Percentiles rank a stretch among this genome's conserved stretches.
phyloP scores from a whole-genome alignment of 2,329 filamentous ascomycete genomes.

The Onygenales sp. region DNA sequence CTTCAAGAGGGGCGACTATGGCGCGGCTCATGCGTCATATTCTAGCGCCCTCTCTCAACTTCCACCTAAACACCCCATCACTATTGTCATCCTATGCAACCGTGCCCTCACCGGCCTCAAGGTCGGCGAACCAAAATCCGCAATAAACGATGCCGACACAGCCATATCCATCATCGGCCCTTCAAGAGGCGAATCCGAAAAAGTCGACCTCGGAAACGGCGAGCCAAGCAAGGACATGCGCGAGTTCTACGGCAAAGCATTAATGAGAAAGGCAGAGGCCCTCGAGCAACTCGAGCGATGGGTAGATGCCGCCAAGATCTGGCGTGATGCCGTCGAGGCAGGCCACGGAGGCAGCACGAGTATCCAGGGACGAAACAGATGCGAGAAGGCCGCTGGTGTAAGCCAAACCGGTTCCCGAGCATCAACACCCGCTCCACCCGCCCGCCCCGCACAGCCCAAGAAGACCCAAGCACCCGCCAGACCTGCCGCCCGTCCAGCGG shows the following conservation, averaged over 20 bases:
- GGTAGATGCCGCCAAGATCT: conserved; percentile 69
- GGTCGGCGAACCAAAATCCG: conserved; percentile 81
- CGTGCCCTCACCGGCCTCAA: conserved; percentile 84
- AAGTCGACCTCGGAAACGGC: conserved; percentile 57
- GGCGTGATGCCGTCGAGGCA: conserved; percentile 73
- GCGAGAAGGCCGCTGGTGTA: conserved; percentile 76
- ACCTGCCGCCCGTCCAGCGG: conserved; percentile 34
- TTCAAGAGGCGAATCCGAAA: conserved; percentile 68
- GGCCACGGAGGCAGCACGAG: conserved; percentile 79
- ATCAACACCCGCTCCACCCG: conserved; percentile 25
- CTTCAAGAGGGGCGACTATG: conserved; percentile 91
- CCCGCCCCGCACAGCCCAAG: conserved; percentile 22
- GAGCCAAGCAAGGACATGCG: conserved; percentile 73
- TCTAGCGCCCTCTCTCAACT: conserved; percentile 64
- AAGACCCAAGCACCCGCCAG: conserved; percentile 18
- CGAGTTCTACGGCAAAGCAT: conserved; percentile 85
- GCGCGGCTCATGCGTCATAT: conserved; percentile 75
- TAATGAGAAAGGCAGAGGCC: conserved; percentile 91
- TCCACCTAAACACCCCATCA: conserved; percentile 69
- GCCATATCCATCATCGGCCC: conserved; percentile 73
- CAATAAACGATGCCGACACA: conserved; percentile 72
- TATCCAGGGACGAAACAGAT: conserved; percentile 76
- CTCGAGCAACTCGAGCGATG: conserved; percentile 93
- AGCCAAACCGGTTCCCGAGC: conserved; percentile 39
- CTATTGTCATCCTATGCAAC: conserved; percentile 84